These are phyloP conservation scores for Ganoderma leucocontextum DNA, from an alignment of 1,284 basidiomycete species.

Conservation along the genomic window DNA sequence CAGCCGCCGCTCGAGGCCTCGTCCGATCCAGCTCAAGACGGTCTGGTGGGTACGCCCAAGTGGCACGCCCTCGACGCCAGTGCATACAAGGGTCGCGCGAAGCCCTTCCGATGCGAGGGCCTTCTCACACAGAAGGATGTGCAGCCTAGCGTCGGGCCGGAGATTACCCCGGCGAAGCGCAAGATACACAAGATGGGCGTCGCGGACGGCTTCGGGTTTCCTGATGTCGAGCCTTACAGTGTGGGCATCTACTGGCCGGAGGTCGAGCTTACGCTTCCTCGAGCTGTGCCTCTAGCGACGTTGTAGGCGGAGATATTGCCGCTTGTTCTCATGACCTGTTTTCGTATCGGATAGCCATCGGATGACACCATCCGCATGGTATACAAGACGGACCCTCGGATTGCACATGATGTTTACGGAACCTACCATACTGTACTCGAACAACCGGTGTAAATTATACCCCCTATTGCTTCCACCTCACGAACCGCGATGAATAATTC, in stretches of 20 bases:
- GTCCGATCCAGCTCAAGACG: constrained; percentile 14
- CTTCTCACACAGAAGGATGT: constrained; percentile 21
- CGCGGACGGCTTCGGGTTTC: constrained; percentile 29
- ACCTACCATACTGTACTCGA: not conserved
- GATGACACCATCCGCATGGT: not conserved
- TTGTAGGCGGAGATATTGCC: constrained; percentile 5
- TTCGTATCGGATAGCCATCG: not conserved
- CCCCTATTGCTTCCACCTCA: not conserved
- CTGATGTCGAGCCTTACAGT: constrained; percentile 29
- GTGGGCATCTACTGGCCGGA: constrained; percentile 30
- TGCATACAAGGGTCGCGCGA: constrained; percentile 22
- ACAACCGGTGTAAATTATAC: not conserved
- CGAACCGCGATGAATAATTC: not conserved
- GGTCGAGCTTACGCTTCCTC: constrained; percentile 23
- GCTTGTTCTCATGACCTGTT: not conserved
- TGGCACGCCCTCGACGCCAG: constrained; percentile 27
- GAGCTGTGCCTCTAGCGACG: constrained; percentile 25
- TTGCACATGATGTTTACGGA: not conserved
- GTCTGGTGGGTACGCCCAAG: constrained; percentile 23
- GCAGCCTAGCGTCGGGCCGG: constrained; percentile 9
- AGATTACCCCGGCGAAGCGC: constrained; percentile 9
- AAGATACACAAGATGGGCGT: constrained; percentile 17
- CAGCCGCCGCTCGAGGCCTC: constrained; percentile 29
- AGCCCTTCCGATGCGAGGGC: constrained; percentile 26
- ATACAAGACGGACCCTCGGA: not conserved